These are phyloP conservation scores for Paratinospora sagittata DNA, from an alignment of 164 flowering plant genomes.

Conservation along the genomic window DNA sequence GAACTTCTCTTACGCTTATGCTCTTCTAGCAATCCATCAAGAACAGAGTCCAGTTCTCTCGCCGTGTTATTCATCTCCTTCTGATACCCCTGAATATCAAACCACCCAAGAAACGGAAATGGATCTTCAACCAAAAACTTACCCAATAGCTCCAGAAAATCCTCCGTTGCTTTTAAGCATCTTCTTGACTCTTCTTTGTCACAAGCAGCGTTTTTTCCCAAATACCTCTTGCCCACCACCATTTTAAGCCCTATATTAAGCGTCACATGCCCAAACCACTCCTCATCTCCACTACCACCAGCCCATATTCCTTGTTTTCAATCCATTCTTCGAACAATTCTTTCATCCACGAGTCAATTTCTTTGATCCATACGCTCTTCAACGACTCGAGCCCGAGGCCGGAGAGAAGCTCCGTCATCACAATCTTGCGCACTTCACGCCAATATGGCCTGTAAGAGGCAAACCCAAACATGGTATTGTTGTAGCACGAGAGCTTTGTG, in stretches of 20 bases:
- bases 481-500: conserved; percentile 4
- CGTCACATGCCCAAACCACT: conserved; percentile 10
- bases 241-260: conserved; percentile 7
- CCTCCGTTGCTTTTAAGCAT: neutral
- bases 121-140: conserved; percentile 8
- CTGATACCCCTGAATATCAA: conserved; percentile 9
- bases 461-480: conserved; percentile 2
- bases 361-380: too few species aligned
- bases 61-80: conserved; percentile 6
- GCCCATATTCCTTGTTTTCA: neutral
- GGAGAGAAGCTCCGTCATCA: too few species aligned
- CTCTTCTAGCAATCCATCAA: conserved; percentile 7
- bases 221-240: too few species aligned
- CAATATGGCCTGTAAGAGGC: conserved; percentile 7
- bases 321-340: neutral
- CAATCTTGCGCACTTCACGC: too few species aligned
- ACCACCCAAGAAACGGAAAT: conserved; percentile 11
- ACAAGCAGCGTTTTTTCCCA: neutral
- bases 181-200: neutral
- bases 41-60: neutral
- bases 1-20: neutral
- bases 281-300: conserved; percentile 6
- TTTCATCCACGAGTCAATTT: neutral
- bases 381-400: too few species aligned
- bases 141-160: conserved; percentile 1